These are phyloP conservation scores for Calonectria pauciramosa DNA, from an alignment of 2,329 filamentous ascomycete genomes.

Conservation along the genomic window DNA sequence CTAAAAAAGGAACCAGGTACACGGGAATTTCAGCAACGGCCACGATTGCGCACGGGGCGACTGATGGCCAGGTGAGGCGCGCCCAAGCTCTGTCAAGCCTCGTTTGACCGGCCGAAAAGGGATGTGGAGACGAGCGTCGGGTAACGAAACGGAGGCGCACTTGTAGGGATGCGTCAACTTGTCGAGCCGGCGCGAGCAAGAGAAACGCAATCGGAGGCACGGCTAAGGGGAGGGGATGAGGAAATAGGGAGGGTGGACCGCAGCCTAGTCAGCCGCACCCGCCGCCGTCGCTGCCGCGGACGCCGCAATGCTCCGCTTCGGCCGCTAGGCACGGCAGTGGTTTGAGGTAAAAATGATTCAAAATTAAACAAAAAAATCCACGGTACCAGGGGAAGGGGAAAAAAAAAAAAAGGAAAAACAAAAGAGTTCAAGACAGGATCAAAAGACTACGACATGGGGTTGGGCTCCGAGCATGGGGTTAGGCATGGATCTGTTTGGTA, in stretches of 20 bases:
- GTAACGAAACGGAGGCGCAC: constrained; percentile 11
- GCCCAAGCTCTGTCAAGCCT: constrained; percentile 5
- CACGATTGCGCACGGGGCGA: constrained; percentile 17
- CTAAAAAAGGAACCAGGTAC: background rate
- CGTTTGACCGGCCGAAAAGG: constrained; percentile 14
- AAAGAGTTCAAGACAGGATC: background rate
- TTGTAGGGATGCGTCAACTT: constrained; percentile 10
- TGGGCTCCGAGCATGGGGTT: background rate
- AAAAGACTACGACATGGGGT: background rate
- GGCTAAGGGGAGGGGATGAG: background rate
- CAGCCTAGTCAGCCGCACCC: constrained; percentile 11
- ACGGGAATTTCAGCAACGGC: background rate
- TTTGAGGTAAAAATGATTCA: background rate
- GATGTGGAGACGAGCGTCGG: constrained; percentile 7
- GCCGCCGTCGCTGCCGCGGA: constrained; percentile 6
- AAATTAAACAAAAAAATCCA: background rate
- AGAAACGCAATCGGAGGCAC: constrained; percentile 2
- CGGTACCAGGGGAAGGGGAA: background rate
- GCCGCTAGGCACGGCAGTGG: constrained; percentile 20
- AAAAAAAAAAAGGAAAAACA: background rate
- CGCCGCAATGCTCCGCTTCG: constrained; percentile 18
- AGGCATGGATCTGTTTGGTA: background rate
- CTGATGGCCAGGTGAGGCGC: constrained; percentile 6
- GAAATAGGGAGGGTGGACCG: background rate
- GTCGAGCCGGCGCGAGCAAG: background rate